Base-by-base conservation (phyloP, 2,329 filamentous ascomycete genomes). In the Aureobasidium namibiae region DNA sequence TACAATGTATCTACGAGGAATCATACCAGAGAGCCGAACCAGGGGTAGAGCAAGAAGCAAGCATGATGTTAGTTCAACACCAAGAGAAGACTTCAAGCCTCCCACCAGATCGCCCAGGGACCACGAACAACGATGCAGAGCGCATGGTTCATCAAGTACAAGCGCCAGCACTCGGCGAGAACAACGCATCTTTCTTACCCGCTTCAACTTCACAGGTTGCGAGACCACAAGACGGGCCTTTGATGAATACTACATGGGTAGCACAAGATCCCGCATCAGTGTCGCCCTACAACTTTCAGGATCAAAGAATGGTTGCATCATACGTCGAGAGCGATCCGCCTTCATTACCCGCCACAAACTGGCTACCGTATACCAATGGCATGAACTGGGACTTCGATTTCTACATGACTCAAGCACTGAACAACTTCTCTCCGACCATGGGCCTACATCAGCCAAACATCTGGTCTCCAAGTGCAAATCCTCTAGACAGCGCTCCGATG, bases 321-420 rank as follows among this genome's bases (percentile, higher is more conserved):
- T 45, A 18, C 10, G 18, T 45, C 6, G 52, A 24, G 5, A 24
- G 29, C 24, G 41, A 56, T 26, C n/a, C 38, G 9, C 10, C 39
- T 7, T 26, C 52, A n/a, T 26, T 56, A 36, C 52, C 52, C n/a
- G 52, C 52, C 10, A 56, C 52, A 18, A 56, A 56, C 8, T 56
- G 52, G 52, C 18, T 56, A 9, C 52, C 52, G 2, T 56, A 56
- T 21, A 45, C 41, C 4, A 45, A 56, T n/a, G 29, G 52, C 11
- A 45, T 45, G 41, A 29, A 56, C 8, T 56, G 39, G 39, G 52
- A 56, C 18, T 56, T 56, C n/a, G 52, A 56, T 18, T 56, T 56
- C 8, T 56, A 56, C 29, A 56, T 56, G 52, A 39, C 38, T 10
- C 52, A 56, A 23, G 52, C 52, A 13, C 21, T 56, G 18, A 56